Percentiles rank a stretch among this genome's conserved stretches.
Evolutionary conservation across 2,329 filamentous ascomycete genomes (phyloP).

Genomic region (Fusarium citri): DNA sequence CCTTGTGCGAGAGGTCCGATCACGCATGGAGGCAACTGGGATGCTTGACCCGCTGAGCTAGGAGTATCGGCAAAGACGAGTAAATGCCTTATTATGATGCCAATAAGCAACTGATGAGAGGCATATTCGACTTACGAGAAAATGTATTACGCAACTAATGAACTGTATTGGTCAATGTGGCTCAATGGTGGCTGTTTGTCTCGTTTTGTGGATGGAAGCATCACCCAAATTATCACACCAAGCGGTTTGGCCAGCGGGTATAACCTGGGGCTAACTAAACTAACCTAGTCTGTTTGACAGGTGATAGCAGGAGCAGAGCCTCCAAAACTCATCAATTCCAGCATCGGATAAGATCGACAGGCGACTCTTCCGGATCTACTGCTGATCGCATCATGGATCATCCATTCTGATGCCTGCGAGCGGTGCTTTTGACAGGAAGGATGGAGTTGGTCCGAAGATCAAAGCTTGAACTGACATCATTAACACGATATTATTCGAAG

Average conservation of each 20-base stretch:
- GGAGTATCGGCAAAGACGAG: slow-evolving; percentile 29
- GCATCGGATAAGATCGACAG: not conserved
- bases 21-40: slow-evolving; percentile 71
- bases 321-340: not conserved
- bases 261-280: not conserved
- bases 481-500: not conserved
- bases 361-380: slow-evolving; percentile 16
- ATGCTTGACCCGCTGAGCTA: slow-evolving; percentile 46
- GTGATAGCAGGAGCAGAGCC: not conserved
- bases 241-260: not conserved
- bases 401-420: not conserved
- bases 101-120: not conserved
- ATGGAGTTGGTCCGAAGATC: slow-evolving; percentile 23
- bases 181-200: not conserved
- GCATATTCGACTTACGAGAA: slow-evolving; percentile 11
- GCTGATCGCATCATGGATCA: not conserved
- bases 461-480: slow-evolving; percentile 9
- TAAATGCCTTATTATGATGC: slow-evolving; percentile 8
- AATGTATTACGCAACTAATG: slow-evolving; percentile 25
- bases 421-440: not conserved
- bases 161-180: slow-evolving; percentile 21
- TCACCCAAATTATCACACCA: not conserved
- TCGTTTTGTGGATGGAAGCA: not conserved
- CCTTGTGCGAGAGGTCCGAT: slow-evolving; percentile 85
- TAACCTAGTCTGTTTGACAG: not conserved